Evolutionary conservation across 139 green algal genomes (phyloP), one percentile per base, ranked within the genome.

Genomic region (Chlamydomonas urium): DNA sequence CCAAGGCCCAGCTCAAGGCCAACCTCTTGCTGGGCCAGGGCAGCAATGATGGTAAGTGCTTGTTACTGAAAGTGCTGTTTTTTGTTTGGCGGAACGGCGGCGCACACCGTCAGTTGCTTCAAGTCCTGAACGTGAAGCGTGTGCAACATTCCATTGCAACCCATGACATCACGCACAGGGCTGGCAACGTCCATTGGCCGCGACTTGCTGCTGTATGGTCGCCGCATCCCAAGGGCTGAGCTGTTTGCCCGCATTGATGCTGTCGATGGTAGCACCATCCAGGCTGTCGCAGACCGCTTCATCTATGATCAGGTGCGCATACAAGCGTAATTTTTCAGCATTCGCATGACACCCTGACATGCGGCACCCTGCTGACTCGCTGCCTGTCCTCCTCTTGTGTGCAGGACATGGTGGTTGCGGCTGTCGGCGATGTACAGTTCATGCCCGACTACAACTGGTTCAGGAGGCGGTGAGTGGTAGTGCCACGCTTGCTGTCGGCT

Each of bases 391-490:
- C n/a, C 8, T 38, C 28, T 81, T 90, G 75, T 87, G 35, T 72
- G 72, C 53, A 79, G 70, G 79, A 98, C 57, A 74, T 96, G 32
- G 95, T 90, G 2, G 86, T 98, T 42, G 88, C 92, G 2, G 85
- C 93, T 36, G 89, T 96, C 38, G 95, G 95, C 21, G 85, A 97
- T 78, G 91, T 88, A 10, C 85, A 94, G 72, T 86, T 89, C 73
- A 78, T 99, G 69, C 92, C 93, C 26, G 95, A 99, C 78, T 98
- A 98, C 87, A 96, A 90, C 69, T 98, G 90, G 89, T 91, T 99
- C 81, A 63, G 53, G 53, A 14, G 53, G 29, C 21, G 53, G 53
- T 63, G 26, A 8, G 53, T 17, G 26, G 29, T 50, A 14, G n/a
- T n/a, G n/a, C n/a, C n/a, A n/a, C n/a, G n/a, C n/a, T n/a, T n/a